phyloP scores from a whole-genome alignment of 495 filamentous ascomycete genomes.

The Daldinia caldariorum region DNA sequence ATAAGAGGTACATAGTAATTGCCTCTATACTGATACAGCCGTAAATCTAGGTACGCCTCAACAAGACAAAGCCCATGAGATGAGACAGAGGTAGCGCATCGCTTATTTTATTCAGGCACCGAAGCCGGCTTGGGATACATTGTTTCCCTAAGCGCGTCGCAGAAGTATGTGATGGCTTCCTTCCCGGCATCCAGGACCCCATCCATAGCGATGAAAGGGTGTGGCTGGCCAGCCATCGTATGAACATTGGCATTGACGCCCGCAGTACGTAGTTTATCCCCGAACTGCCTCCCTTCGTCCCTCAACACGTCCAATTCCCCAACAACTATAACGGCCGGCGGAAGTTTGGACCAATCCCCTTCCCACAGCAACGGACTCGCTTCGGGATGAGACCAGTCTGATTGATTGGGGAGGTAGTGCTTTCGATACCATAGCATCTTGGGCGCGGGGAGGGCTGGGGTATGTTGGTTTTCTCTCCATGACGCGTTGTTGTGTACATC shows the following conservation, averaged over 20 bases:
- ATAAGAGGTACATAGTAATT: neutral
- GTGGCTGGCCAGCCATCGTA: conserved; percentile 68
- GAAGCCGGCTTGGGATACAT: conserved; percentile 24
- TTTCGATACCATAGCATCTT: conserved; percentile 70
- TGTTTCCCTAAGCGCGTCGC: conserved; percentile 54
- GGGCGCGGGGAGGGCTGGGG: conserved; percentile 59
- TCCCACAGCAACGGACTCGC: conserved; percentile 64
- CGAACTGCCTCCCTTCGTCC: conserved; percentile 63
- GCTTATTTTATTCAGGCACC: neutral
- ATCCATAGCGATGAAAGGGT: conserved; percentile 72
- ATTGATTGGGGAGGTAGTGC: conserved; percentile 63
- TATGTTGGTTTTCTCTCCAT: conserved; percentile 61
- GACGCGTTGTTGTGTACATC: conserved; percentile 55
- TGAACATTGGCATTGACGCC: conserved; percentile 62
- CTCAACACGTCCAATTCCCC: conserved; percentile 67
- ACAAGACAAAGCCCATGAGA: neutral
- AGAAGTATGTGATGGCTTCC: conserved; percentile 64
- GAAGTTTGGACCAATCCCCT: conserved; percentile 60
- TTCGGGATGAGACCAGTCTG: conserved; percentile 60
- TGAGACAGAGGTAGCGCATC: neutral
- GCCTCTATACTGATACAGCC: neutral
- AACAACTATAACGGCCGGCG: conserved; percentile 63
- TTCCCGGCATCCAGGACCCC: conserved; percentile 62
- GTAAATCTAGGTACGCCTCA: neutral
- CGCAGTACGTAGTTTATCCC: conserved; percentile 56